Conservation (phyloP, 768 basidiomycete genomes). For the Amylocystis lapponica region DNA sequence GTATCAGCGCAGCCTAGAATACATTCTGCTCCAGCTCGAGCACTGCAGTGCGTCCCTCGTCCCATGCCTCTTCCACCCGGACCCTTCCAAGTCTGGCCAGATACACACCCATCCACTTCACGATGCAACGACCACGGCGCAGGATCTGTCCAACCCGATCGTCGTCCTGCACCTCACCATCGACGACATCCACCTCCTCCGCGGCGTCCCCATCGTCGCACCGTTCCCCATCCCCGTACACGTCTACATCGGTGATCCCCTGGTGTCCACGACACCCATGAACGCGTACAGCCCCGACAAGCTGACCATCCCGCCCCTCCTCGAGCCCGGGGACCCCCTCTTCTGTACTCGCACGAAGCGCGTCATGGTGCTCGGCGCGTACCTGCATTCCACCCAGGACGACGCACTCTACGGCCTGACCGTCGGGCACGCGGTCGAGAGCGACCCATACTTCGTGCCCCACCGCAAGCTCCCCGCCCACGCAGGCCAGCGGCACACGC, state of each 20-base stretch:
- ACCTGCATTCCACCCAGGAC: conserved; percentile 7
- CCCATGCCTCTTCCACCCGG: conserved; percentile 5
- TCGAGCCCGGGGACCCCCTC: conserved; percentile 9
- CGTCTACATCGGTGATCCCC: conserved; percentile 14
- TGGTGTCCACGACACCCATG: conserved; percentile 10
- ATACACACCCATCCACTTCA: too few species aligned
- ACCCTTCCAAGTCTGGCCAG: neutral
- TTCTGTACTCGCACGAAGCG: conserved; percentile 11
- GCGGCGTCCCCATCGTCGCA: conserved; percentile 10
- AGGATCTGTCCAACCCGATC: neutral
- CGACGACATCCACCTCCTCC: conserved; percentile 8
- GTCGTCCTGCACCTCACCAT: conserved; percentile 9
- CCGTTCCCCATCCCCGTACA: conserved; percentile 9
- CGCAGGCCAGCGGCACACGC: conserved; percentile 3
- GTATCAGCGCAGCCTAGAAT: conserved; percentile 3
- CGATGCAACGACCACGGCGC: too few species aligned
- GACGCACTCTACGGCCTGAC: conserved; percentile 9
- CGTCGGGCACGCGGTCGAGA: conserved; percentile 11
- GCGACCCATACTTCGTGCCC: conserved; percentile 4
- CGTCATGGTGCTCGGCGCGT: conserved; percentile 6
- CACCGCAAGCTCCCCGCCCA: conserved; percentile 10
- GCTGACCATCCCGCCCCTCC: conserved; percentile 1
- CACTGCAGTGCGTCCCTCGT: conserved; percentile 7
- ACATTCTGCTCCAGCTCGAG: conserved; percentile 1
- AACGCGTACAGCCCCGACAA: conserved; percentile 12